Conservation (phyloP, 2,329 filamentous ascomycete species). For the Colletotrichum sp. region DNA sequence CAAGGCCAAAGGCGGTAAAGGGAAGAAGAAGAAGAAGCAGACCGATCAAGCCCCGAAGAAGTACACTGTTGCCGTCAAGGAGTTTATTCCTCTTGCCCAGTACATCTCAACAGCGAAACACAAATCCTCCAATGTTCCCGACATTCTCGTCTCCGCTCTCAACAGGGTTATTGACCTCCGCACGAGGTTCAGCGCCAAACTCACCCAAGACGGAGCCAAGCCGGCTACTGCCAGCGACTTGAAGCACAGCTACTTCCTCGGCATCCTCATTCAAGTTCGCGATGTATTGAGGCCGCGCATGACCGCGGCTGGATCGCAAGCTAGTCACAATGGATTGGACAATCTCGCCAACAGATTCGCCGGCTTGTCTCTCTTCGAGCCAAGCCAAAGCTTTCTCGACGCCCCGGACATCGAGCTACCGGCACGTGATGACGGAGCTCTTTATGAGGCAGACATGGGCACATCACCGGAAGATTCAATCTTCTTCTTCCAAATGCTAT, state of each 20-base stretch:
- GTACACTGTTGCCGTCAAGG: constrained; percentile 39
- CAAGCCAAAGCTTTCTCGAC: constrained; percentile 40
- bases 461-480: constrained; percentile 26
- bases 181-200: constrained; percentile 27
- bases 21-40: neutral
- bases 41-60: constrained; percentile 8
- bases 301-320: constrained; percentile 26
- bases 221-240: constrained; percentile 26
- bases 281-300: constrained; percentile 29
- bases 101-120: constrained; percentile 33
- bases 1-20: neutral
- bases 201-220: constrained; percentile 22
- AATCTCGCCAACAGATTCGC: constrained; percentile 30
- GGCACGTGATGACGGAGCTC: constrained; percentile 5
- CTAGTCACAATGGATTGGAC: neutral
- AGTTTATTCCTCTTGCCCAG: constrained; percentile 43
- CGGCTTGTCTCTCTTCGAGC: constrained; percentile 38
- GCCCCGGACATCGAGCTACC: constrained; percentile 29
- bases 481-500: constrained; percentile 29
- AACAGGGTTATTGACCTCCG: constrained; percentile 40
- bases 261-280: constrained; percentile 36
- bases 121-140: constrained; percentile 29
- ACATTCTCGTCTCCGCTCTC: constrained; percentile 33
- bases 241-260: constrained; percentile 37
- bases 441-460: constrained; percentile 33